Percentiles rank a stretch among this genome's conserved stretches.
Evolutionary conservation across 1,284 basidiomycete genomes (phyloP).

Genomic region (Trametes pubescens): DNA sequence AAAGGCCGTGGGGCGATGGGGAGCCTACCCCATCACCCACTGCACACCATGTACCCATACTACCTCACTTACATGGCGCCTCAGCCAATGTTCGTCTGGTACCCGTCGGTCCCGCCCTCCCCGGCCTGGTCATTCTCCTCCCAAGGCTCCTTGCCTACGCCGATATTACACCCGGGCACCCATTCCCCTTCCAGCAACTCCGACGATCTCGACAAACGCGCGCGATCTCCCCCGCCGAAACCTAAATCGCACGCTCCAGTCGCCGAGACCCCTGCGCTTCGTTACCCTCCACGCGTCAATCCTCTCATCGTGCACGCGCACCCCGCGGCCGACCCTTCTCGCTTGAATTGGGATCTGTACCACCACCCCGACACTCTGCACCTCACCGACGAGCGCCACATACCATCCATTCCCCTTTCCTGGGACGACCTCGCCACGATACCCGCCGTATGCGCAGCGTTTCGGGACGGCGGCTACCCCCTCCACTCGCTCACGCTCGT

Average conservation of each 20-base stretch:
- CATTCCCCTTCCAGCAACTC: neutral
- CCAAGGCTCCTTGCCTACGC: neutral
- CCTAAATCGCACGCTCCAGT: neutral
- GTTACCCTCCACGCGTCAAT: too few relatives aligned
- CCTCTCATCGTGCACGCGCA: too few relatives aligned
- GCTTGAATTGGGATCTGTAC: slow-evolving; percentile 1
- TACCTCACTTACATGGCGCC: neutral
- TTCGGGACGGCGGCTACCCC: slow-evolving; percentile 1
- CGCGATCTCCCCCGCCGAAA: neutral
- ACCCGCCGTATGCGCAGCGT: neutral
- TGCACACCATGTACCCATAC: neutral
- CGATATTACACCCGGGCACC: neutral
- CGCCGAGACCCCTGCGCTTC: too few relatives aligned
- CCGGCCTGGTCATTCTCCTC: neutral
- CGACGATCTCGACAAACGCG: neutral
- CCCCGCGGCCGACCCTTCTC: too few relatives aligned
- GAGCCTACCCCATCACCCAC: neutral
- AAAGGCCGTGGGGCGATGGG: neutral
- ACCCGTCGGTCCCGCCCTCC: neutral
- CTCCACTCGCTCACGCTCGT: slow-evolving; percentile 18
- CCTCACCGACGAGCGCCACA: neutral
- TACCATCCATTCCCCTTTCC: neutral
- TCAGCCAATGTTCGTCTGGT: neutral
- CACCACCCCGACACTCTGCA: neutral
- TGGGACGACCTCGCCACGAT: neutral